phyloP scores from a whole-genome alignment of 768 basidiomycete genomes.

The Russula earlei region DNA sequence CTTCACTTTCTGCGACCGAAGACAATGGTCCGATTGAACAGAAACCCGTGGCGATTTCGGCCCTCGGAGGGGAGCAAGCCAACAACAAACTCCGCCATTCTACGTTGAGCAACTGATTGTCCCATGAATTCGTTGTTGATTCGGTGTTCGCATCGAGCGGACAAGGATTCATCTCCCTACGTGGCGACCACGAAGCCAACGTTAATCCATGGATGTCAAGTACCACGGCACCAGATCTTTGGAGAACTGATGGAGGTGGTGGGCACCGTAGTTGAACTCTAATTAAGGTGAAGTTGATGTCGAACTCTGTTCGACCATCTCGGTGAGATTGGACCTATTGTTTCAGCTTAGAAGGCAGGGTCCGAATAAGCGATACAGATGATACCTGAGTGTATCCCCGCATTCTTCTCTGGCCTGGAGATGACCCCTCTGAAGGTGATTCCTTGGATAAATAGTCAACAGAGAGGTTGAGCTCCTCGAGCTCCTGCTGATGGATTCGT shows the following conservation, averaged over 20 bases:
- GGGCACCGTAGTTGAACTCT: conserved; percentile 63
- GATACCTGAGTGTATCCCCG: neutral
- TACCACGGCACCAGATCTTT: conserved; percentile 61
- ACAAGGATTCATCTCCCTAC: conserved; percentile 7
- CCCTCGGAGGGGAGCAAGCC: conserved; percentile 37
- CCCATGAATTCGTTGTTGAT: conserved; percentile 6
- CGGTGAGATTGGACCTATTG: neutral
- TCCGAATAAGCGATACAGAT: neutral
- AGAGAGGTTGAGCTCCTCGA: conserved; percentile 52
- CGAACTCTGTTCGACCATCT: conserved; percentile 19
- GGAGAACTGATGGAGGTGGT: conserved; percentile 36
- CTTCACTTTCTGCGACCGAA: conserved; percentile 1
- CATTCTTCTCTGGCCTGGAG: neutral
- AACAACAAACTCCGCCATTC: conserved; percentile 39
- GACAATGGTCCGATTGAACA: conserved; percentile 42
- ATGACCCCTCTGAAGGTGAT: neutral
- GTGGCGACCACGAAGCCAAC: conserved; percentile 26
- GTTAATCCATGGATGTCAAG: conserved; percentile 50
- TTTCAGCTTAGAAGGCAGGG: neutral
- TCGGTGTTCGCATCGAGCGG: conserved; percentile 7
- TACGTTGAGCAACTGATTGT: conserved; percentile 29
- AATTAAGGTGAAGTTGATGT: conserved; percentile 43
- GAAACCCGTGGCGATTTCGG: conserved; percentile 35
- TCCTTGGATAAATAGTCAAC: conserved; percentile 33
- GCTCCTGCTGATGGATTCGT: conserved; percentile 41